Evolutionary conservation across 495 filamentous ascomycete genomes (phyloP).

Genomic region (Xylaria intraflava): DNA sequence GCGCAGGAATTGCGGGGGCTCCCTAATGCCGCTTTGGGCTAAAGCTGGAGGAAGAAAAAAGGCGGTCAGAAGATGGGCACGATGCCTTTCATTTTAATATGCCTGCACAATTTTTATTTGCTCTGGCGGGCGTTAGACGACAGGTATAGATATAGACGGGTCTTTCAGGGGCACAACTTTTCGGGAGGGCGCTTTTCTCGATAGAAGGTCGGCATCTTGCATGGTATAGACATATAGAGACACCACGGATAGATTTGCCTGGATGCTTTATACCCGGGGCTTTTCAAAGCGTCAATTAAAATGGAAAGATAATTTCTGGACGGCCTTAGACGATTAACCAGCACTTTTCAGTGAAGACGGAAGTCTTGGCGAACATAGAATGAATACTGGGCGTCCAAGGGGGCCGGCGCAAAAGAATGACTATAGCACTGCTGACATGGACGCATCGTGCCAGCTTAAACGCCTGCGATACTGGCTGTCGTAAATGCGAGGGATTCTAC

Average conservation of each 20-base stretch:
- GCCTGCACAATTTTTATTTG: background rate
- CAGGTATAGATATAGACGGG: background rate
- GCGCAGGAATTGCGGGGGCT: background rate
- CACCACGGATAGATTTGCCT: background rate
- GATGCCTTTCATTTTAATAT: background rate
- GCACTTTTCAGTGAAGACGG: too few species aligned
- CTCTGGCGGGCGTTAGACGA: background rate
- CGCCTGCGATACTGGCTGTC: too few species aligned
- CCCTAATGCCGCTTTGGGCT: background rate
- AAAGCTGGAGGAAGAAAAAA: background rate
- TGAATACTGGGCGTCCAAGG: too few species aligned
- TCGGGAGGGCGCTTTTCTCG: background rate
- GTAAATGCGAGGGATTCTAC: too few species aligned
- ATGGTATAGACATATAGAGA: background rate
- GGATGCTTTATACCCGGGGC: background rate
- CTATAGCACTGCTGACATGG: too few species aligned
- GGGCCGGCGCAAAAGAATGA: too few species aligned
- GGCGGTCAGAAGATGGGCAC: background rate
- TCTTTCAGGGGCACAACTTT: background rate
- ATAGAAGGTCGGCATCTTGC: background rate
- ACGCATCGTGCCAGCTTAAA: too few species aligned
- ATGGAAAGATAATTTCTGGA: too few species aligned
- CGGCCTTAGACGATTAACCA: too few species aligned
- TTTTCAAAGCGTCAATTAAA: background rate
- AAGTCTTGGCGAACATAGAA: too few species aligned